phyloP scores from a whole-genome alignment of 2,329 filamentous ascomycete genomes.

The Verticillium dahliae region DNA sequence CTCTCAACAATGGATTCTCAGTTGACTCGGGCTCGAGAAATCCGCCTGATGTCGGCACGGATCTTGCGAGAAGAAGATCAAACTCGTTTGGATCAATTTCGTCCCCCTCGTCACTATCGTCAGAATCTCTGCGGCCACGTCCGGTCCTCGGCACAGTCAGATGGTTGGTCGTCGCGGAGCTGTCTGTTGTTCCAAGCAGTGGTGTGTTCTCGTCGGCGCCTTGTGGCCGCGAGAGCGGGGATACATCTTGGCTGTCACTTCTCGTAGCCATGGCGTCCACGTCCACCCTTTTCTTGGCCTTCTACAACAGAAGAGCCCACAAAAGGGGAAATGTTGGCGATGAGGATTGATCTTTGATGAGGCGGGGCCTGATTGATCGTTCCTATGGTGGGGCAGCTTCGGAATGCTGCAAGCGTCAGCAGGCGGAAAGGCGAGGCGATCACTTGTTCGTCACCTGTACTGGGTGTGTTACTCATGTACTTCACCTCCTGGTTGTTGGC shows the following conservation, averaged over 20 bases:
- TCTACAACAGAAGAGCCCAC: not conserved
- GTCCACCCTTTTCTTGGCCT: too few species aligned
- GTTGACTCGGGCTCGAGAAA: constrained; percentile 34
- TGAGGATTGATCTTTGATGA: not conserved
- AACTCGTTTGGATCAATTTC: constrained; percentile 26
- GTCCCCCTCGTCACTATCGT: constrained; percentile 5
- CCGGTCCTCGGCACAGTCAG: not conserved
- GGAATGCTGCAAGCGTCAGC: not conserved
- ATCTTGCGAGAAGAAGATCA: constrained; percentile 29
- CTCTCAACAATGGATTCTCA: constrained; percentile 32
- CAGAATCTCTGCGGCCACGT: not conserved
- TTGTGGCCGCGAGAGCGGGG: not conserved
- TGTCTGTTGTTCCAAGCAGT: not conserved
- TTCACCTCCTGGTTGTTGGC: not conserved
- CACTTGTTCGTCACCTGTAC: too few species aligned
- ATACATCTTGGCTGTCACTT: not conserved
- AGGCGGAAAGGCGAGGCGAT: too few species aligned
- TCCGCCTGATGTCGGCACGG: constrained; percentile 26
- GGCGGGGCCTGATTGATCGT: not conserved
- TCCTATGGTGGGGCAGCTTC: not conserved
- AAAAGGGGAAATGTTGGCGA: not conserved
- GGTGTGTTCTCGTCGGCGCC: not conserved
- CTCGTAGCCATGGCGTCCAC: not conserved
- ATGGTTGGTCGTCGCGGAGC: not conserved
- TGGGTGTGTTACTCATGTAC: not conserved